Evolutionary conservation across 441 rosid genomes (phyloP), one percentile per base, ranked within the genome.

Genomic region (Gossypium schwendimanii): DNA sequence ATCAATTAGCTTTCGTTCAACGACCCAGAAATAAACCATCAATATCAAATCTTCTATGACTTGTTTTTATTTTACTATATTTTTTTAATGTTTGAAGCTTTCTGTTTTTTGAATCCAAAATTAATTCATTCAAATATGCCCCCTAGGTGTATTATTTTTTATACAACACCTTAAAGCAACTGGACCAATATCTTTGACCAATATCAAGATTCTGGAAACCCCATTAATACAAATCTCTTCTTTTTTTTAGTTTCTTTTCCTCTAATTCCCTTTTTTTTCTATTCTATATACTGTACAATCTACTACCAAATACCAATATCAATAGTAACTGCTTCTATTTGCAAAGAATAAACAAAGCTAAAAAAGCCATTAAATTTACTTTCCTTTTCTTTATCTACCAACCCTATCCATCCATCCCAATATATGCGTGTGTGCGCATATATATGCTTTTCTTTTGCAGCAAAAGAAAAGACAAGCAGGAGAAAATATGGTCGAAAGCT

Each of bases 121-220:
- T 14, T 36, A 59, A 71, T 71, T 20, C 71, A 44, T 39, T 45
- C 26, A 15, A 62, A 20, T 26, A 62, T 44, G 49, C 14, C 52
- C 20, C 61, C 39, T 28, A 4, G 31, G n/a, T 17, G 2, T 31
- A 14, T 28, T 14, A 36, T 47, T 70, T 54, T n/a, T 23, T 58
- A 2, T 21, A 17, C 70, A 3, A 70, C 57, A 66, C 54, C 45
- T 39, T 47, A 73, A 54, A 71, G 49, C 70, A 66, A 52, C 23
- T 50, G 18, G 65, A 65, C 70, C 64, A 47, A 53, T 68, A 68
- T 60, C 73, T 74, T 74, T 83, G 77, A 71, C 82, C 80, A 55
- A 63, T 23, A 73, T 70, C 73, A 75, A 73, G 69, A 68, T 70
- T 79, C 68, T 50, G 69, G 41, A 63, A 59, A 69, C 33, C 70